These are phyloP conservation scores for Brassica cretica DNA, from an alignment of 345 rosid genomes.

Conservation along the genomic window DNA sequence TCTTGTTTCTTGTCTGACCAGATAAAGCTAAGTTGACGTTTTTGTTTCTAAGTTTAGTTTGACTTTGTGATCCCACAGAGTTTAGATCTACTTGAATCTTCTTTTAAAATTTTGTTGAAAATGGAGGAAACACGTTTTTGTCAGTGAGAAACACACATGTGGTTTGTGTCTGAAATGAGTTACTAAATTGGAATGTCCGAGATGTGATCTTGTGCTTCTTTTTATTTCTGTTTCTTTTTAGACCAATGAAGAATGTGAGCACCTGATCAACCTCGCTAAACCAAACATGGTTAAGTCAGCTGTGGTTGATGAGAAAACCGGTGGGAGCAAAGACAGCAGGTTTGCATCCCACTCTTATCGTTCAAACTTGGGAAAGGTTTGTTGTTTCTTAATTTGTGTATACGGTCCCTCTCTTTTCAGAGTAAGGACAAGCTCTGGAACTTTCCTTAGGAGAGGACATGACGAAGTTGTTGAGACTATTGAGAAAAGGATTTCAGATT, in stretches of 20 bases:
- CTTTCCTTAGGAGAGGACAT: constrained; percentile 76
- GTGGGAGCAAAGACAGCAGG: constrained; percentile 95
- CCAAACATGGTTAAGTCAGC: constrained; percentile 89
- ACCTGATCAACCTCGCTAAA: constrained; percentile 69
- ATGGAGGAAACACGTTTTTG: too few species aligned
- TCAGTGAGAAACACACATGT: background rate
- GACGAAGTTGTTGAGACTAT: constrained; percentile 69
- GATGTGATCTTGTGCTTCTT: background rate
- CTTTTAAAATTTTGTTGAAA: too few species aligned
- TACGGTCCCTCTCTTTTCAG: constrained; percentile 34
- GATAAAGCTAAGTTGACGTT: background rate
- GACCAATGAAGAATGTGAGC: constrained; percentile 82
- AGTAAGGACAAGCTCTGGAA: constrained; percentile 96
- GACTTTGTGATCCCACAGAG: background rate
- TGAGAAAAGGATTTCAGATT: constrained; percentile 89
- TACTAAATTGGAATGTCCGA: background rate
- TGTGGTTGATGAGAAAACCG: constrained; percentile 83
- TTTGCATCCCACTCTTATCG: constrained; percentile 4
- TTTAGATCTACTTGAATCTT: background rate
- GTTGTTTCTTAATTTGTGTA: background rate
- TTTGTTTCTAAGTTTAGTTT: background rate
- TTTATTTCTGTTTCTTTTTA: constrained; percentile 33
- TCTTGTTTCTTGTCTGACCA: constrained; percentile 19
- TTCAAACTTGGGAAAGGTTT: background rate
- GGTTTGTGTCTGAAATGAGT: background rate